Base-by-base conservation (phyloP, 169 alveolate genomes). In the Babesia ovis region DNA sequence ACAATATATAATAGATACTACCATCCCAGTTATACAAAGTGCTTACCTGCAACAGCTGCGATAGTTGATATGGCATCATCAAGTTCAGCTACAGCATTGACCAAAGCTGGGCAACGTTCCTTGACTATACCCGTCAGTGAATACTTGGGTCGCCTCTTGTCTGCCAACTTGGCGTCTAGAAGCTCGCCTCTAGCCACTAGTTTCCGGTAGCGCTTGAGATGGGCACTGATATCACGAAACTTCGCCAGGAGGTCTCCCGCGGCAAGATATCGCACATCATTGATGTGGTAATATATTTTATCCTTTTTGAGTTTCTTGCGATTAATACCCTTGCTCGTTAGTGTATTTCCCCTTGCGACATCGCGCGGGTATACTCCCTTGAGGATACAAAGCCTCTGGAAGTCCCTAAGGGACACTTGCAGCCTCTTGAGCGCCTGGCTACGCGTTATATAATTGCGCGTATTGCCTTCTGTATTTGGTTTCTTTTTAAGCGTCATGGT, bases 361-460 rank as follows among this genome's bases (percentile, higher is more conserved):
- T 98, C 99, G 59, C 99, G 88, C 16, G 99, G 99, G 71, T 95
- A 98, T 42, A 98, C 94, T 18, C 99, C 99, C 86, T 98, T 98
- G 69, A 98, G 86, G 55, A 98, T 98, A 84, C 99, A 98, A 11
- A 97, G 91, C 58, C 98, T 84, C 70, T 98, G 97, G 84, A 98
- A 98, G 68, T 96, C 98, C 51, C 91, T 48, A 27, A 81, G 85
- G 23, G 89, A 81, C 43, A 81, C 85, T 57, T 81, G 89, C 20
- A 81, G 75, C 64, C 53, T 70, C 57, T 62, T 81, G 22, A 81
- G 51, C 35, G 89, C 89, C 60, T 81, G 89, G 46, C 77, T 72
- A n/a, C 89, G 70, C 54, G 89, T 81, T 20, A 81, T 73, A 35
- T 56, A 81, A 42, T 71, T 70, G 27, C 79, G 68, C 73, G 89